These are phyloP conservation scores for Fraxinus greggii DNA, from an alignment of 305 asterid species.

Conservation along the genomic window DNA sequence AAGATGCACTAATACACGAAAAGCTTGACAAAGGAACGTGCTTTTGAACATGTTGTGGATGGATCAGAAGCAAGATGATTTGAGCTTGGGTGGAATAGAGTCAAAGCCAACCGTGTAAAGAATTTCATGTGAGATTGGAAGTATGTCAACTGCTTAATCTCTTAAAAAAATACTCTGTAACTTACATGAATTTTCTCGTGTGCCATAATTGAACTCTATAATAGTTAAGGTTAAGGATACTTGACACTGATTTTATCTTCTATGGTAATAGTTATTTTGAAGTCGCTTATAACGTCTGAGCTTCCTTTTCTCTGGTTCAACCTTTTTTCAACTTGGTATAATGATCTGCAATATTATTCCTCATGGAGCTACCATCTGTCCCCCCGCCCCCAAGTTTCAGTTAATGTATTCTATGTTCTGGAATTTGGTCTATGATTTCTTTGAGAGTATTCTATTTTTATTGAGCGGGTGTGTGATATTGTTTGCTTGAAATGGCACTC, in stretches of 20 bases:
- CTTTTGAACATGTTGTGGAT: neutral
- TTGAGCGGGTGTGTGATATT: neutral
- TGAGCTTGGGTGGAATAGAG: neutral
- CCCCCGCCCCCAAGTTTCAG: neutral
- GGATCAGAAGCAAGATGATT: neutral
- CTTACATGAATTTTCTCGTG: neutral
- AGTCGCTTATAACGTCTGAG: neutral
- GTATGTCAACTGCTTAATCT: neutral
- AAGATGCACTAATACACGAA: neutral
- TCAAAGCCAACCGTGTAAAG: neutral
- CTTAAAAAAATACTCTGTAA: neutral
- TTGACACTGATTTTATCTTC: neutral
- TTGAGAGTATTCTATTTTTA: neutral
- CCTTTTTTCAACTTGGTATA: neutral
- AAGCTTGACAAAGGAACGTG: neutral
- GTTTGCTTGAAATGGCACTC: neutral
- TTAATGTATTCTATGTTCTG: neutral
- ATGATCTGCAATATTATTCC: neutral
- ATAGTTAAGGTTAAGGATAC: neutral
- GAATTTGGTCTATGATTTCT: neutral
- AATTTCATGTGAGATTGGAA: neutral
- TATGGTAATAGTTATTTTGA: neutral
- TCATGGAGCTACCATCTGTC: neutral
- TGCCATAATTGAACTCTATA: neutral
- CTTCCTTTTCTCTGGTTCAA: neutral